phyloP scores from a whole-genome alignment of 768 basidiomycete species.

The Collybia nuda region DNA sequence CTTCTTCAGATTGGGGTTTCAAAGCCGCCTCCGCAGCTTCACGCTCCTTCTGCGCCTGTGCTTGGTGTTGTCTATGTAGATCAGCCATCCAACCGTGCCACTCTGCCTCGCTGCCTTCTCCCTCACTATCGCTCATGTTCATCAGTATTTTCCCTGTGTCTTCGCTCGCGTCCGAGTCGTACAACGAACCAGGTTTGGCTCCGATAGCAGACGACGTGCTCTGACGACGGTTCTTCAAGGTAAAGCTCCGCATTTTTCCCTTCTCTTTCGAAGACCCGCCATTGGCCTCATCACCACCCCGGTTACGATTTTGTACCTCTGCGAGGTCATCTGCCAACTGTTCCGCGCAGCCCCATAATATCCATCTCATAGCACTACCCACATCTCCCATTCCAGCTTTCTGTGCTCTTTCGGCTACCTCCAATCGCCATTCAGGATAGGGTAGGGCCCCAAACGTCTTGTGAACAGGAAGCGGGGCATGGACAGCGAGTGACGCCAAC shows the following conservation, averaged over 20 bases:
- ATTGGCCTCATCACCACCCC: slow-evolving; percentile 12
- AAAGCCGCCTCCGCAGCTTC: slow-evolving; percentile 10
- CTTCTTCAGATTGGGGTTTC: slow-evolving; percentile 7
- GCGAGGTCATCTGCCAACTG: slow-evolving; percentile 17
- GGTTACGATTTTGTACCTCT: slow-evolving; percentile 19
- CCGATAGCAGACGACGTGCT: slow-evolving; percentile 13
- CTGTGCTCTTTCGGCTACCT: slow-evolving; percentile 48
- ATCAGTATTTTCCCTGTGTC: slow-evolving; percentile 14
- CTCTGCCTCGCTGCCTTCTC: slow-evolving; percentile 55
- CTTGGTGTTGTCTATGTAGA: slow-evolving; percentile 34
- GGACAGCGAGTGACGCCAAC: slow-evolving; percentile 15
- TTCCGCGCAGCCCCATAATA: slow-evolving; percentile 24
- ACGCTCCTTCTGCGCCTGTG: slow-evolving; percentile 13
- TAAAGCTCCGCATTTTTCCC: slow-evolving; percentile 14
- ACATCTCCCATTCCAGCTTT: slow-evolving; percentile 60
- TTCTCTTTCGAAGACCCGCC: neutral
- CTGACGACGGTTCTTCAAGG: slow-evolving; percentile 16
- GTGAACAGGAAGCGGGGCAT: slow-evolving; percentile 8
- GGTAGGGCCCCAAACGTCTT: slow-evolving; percentile 40
- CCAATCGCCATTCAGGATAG: slow-evolving; percentile 69
- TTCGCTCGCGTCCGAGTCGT: slow-evolving; percentile 22
- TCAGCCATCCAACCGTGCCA: slow-evolving; percentile 71
- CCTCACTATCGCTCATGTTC: slow-evolving; percentile 36
- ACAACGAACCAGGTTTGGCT: slow-evolving; percentile 6
- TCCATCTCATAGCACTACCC: slow-evolving; percentile 51